A percentile compares a stretch with the other conserved stretches of the same genome.
phyloP scores from a whole-genome alignment of 2,329 filamentous ascomycete species.

The Claviceps arundinis region DNA sequence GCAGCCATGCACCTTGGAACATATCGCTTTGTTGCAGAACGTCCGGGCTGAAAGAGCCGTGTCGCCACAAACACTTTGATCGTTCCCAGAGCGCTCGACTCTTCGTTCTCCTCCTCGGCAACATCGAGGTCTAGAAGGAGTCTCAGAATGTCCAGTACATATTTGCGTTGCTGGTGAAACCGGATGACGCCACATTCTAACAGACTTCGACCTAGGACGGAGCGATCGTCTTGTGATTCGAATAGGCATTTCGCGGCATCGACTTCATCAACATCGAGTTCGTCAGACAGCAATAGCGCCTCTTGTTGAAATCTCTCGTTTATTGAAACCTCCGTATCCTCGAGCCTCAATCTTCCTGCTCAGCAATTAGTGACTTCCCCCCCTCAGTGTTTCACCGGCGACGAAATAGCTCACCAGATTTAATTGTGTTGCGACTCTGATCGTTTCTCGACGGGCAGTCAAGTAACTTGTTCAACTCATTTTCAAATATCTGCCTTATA shows the following conservation, averaged over 20 bases:
- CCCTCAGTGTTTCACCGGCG: neutral
- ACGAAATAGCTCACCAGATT: conserved; percentile 40
- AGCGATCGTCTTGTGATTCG: conserved; percentile 55
- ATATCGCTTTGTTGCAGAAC: conserved; percentile 42
- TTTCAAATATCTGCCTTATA: conserved; percentile 55
- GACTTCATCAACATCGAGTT: conserved; percentile 79
- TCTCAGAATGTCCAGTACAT: conserved; percentile 70
- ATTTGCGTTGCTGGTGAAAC: conserved; percentile 77
- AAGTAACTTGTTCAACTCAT: conserved; percentile 58
- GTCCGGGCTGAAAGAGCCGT: conserved; percentile 18
- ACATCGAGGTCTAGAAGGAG: conserved; percentile 58
- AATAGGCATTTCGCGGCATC: conserved; percentile 68
- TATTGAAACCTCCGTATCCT: conserved; percentile 61
- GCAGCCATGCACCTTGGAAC: conserved; percentile 61
- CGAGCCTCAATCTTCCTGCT: conserved; percentile 61
- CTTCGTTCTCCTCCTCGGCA: conserved; percentile 39
- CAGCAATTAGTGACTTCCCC: conserved; percentile 7
- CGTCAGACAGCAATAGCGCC: conserved; percentile 70
- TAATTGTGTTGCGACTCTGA: conserved; percentile 57
- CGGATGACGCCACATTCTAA: conserved; percentile 71
- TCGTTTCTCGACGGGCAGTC: conserved; percentile 65
- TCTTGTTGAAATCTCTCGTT: conserved; percentile 82
- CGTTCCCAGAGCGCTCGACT: conserved; percentile 17
- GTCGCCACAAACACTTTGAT: conserved; percentile 23
- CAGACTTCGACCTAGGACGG: conserved; percentile 56